Evolutionary conservation across 257 asterid species (phyloP), one percentile per base, ranked within the genome.

Genomic region (Leonotis leonurus): DNA sequence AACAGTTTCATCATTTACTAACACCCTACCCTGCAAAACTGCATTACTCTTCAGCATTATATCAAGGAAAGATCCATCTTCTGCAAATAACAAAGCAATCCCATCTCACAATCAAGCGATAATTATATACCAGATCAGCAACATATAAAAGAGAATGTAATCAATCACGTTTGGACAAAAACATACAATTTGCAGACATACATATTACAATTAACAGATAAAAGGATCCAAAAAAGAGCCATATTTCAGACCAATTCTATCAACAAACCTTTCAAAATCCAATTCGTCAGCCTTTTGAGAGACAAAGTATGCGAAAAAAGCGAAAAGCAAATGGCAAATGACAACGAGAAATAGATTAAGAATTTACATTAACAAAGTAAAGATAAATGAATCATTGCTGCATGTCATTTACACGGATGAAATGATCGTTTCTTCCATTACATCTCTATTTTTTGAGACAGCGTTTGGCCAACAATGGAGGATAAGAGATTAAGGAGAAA

Each of bases 261-360:
- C 22, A 61, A 45, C 67, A 35, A 56, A 70, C 82, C 78, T 76
- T 48, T 16, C 14, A 29, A 51, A 73, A 76, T 65, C n/a, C n/a
- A n/a, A n/a, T n/a, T 12, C 39, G 7, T 33, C 13, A 33, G n/a
- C 5, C 18, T 43, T 43, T 16, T 43, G 21, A 43, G 22, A 17
- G 16, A 57, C 36, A 37, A 6, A 6, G 63, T 27, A 21, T 6
- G 21, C 18, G 21, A 57, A 37, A 24, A 64, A 64, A n/a, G 67
- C 41, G 68, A 68, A 44, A 56, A 51, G 44, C 54, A 58, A 74
- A 76, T 73, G 80, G 81, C 71, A 73, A 69, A 70, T 62, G 68
- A 33, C 45, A 53, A 18, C 21, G 45, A 53, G 53, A 53, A 24
- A n/a, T 53, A 22, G 49, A 35, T 14, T 25, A 32, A 35, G 3